phyloP scores from a whole-genome alignment of 1,139 yeast species.

The Yamadazyma diddensiae region DNA sequence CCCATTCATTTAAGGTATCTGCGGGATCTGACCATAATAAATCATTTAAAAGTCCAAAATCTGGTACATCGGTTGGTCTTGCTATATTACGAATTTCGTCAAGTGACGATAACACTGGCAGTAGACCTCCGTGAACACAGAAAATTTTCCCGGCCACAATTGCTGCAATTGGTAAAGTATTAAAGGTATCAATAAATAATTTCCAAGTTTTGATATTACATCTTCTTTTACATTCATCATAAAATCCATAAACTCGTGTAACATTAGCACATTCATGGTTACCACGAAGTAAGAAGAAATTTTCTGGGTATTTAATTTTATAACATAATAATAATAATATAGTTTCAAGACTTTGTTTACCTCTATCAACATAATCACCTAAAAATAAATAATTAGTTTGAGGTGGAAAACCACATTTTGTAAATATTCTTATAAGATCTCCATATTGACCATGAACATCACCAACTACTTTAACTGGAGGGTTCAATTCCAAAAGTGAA shows the following conservation, averaged over 20 bases:
- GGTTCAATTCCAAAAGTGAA: conserved; percentile 78
- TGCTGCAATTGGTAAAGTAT: conserved; percentile 92
- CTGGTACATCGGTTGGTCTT: conserved; percentile 97
- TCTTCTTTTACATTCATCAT: conserved; percentile 94
- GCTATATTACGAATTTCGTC: conserved; percentile 90
- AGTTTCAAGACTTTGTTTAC: conserved; percentile 91
- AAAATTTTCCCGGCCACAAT: conserved; percentile 94
- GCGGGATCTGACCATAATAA: conserved; percentile 97
- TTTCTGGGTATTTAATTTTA: conserved; percentile 94
- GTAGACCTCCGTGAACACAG: conserved; percentile 96
- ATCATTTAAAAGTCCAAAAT: conserved; percentile 89
- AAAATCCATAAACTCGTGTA: conserved; percentile 92
- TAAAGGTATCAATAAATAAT: conserved; percentile 87
- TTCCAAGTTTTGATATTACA: conserved; percentile 94
- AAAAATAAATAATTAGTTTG: conserved; percentile 84
- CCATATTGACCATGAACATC: conserved; percentile 97
- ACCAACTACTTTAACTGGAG: conserved; percentile 96
- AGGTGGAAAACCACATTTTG: conserved; percentile 98
- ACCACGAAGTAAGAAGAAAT: conserved; percentile 87
- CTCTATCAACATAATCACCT: conserved; percentile 97
- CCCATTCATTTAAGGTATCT: conserved; percentile 94
- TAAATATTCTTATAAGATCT: conserved; percentile 84
- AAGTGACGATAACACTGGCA: conserved; percentile 86
- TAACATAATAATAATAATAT: conserved; percentile 81
- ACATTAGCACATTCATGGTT: conserved; percentile 98